These are phyloP conservation scores for Sonneratia alba DNA, from an alignment of 345 rosid genomes.

Conservation along the genomic window DNA sequence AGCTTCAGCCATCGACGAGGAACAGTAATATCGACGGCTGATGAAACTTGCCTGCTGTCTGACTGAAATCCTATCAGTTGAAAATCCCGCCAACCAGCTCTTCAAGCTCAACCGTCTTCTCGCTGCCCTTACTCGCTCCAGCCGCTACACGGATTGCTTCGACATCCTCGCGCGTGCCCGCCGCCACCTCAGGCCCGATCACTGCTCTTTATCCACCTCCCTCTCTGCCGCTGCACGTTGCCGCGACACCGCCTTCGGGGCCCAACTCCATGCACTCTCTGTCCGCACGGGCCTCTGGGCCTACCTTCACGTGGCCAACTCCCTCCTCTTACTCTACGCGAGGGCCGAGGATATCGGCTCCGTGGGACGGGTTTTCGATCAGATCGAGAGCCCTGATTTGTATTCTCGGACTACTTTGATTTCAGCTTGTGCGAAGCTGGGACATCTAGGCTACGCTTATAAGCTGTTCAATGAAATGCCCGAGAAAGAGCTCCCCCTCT, in stretches of 20 bases:
- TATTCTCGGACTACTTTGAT: conserved; percentile 63
- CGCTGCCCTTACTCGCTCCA: conserved; percentile 30
- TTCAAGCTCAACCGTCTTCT: conserved; percentile 45
- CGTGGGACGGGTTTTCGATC: conserved; percentile 33
- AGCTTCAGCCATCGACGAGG: conserved; percentile 10
- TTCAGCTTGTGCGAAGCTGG: conserved; percentile 36
- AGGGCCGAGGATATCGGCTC: conserved; percentile 28
- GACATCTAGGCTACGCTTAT: conserved; percentile 36
- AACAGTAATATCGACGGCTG: not conserved
- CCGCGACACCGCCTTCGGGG: conserved; percentile 30
- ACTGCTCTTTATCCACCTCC: conserved; percentile 50
- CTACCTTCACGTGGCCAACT: conserved; percentile 44
- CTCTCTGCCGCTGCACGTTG: conserved; percentile 49
- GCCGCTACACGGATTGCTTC: conserved; percentile 38
- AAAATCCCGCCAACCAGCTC: conserved; percentile 17
- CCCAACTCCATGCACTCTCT: conserved; percentile 49
- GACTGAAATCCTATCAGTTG: not conserved
- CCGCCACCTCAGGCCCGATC: conserved; percentile 41
- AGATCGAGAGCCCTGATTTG: conserved; percentile 49
- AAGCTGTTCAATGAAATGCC: conserved; percentile 51
- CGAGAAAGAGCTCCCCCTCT: conserved; percentile 29
- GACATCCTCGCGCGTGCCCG: conserved; percentile 39
- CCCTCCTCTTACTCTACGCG: conserved; percentile 54
- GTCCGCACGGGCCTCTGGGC: conserved; percentile 34
- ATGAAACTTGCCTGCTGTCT: conserved; percentile 8